Evolutionary conservation across 2,329 filamentous ascomycete genomes (phyloP).

Genomic region (Cladosporium sp.): DNA sequence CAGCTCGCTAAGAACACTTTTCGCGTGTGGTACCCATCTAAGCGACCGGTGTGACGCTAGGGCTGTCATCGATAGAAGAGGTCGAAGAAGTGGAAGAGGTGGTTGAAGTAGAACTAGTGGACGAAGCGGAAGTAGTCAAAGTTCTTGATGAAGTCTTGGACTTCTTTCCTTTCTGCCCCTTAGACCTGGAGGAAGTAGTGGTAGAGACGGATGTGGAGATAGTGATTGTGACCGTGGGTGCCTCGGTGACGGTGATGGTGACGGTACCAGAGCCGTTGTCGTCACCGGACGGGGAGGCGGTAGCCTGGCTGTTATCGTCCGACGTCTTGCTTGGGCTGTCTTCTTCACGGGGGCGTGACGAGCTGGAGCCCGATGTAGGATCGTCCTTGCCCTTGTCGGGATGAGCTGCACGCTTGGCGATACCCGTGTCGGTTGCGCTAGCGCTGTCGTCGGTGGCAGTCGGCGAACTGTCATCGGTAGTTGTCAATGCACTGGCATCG

Average conservation of each 20-base stretch:
- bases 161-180: slow-evolving; percentile 9
- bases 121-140: neutral
- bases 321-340: neutral
- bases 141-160: neutral
- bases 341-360: neutral
- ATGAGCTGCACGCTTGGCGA: neutral
- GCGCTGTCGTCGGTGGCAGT: neutral
- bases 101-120: neutral
- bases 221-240: slow-evolving; percentile 9
- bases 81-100: neutral
- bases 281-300: neutral
- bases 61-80: slow-evolving; percentile 1
- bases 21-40: neutral
- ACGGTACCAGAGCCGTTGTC: neutral
- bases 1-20: neutral
- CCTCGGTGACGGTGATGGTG: neutral
- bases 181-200: neutral
- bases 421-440: neutral
- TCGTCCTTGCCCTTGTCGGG: slow-evolving; percentile 16
- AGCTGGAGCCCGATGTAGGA: neutral
- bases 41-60: neutral
- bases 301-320: neutral
- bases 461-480: neutral
- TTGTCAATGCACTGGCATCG: neutral
- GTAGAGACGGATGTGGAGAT: neutral